phyloP scores from a whole-genome alignment of 2,329 filamentous ascomycete genomes.

The Alternaria triticina region DNA sequence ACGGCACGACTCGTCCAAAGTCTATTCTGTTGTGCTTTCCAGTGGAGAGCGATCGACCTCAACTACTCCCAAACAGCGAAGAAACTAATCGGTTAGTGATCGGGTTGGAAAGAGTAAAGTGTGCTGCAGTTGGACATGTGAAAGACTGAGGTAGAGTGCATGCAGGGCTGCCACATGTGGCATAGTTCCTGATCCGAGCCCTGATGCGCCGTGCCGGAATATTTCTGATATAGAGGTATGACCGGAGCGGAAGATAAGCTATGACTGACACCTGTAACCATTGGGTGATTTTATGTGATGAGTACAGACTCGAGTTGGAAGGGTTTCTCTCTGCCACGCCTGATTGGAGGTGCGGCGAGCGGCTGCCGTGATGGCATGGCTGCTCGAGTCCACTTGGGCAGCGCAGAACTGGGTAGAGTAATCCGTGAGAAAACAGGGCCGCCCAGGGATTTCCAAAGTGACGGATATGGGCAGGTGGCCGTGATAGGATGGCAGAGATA shows the following conservation, averaged over 20 bases:
- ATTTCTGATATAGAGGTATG: conserved; percentile 8
- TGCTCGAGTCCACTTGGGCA: not conserved
- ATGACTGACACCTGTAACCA: conserved; percentile 2
- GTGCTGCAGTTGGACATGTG: not conserved
- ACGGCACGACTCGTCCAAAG: not conserved
- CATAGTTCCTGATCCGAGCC: not conserved
- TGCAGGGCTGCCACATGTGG: not conserved
- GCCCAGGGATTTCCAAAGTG: not conserved
- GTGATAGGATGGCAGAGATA: not conserved
- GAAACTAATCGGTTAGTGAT: not conserved
- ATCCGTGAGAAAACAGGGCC: not conserved
- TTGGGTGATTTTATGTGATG: not conserved
- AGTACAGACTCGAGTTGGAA: not conserved
- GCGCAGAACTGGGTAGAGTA: not conserved
- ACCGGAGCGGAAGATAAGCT: conserved; percentile 12
- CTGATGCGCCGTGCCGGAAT: not conserved
- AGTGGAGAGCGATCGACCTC: not conserved
- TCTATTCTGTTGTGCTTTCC: not conserved
- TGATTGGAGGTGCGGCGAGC: not conserved
- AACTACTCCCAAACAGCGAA: not conserved
- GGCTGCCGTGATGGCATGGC: not conserved
- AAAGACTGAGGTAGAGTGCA: not conserved
- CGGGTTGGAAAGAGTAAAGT: not conserved
- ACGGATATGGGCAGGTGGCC: not conserved
- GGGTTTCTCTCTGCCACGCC: not conserved